Evolutionary conservation across 148 eudicot species (phyloP), one percentile per base, ranked within the genome.

Genomic region (Beta vulgaris): DNA sequence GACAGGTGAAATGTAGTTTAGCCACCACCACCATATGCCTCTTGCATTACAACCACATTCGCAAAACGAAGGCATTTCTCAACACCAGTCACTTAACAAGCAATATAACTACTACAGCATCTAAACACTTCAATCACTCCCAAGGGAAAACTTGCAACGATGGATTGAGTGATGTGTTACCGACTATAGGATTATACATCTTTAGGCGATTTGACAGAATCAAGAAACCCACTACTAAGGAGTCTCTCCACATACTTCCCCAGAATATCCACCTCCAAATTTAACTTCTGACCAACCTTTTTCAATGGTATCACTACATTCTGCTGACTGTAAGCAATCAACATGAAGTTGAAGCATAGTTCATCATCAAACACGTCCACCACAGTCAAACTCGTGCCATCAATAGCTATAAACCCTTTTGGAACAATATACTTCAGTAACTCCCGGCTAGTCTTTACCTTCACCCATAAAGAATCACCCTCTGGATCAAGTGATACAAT

Each of bases 181-280:
- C 4, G 55, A 55, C 55, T 34, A 53, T 36, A 23, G 14, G 4
- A 39, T 15, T 31, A 35, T 51, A 21, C 12, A 39, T 69, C 68
- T 64, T 51, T 79, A n/a, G 78, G 71, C 2, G 88, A 83, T 75
- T 83, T 85, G 42, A 75, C 69, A 16, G 90, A 77, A 18, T 80
- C 82, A 26, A 85, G 83, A 84, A 91, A 88, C 4, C 98, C 93
- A 55, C 85, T 89, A 62, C 83, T 81, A 1, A 94, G 89, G 51
- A 94, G 84, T 80, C 97, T 84, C 86, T 94, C 96, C 32, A 91
- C 98, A 81, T 94, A 94, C 78, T 94, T 94, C 16, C 98, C 98
- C 70, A 94, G 87, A 66, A 94, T 92, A 88, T 94, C 98, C 40
- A 91, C 97, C 80, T 94, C 98, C 81, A 94, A 72, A 83, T 94